Evolutionary conservation across 2,329 filamentous ascomycete species (phyloP).

Genomic region (Venturiaceae sp.): DNA sequence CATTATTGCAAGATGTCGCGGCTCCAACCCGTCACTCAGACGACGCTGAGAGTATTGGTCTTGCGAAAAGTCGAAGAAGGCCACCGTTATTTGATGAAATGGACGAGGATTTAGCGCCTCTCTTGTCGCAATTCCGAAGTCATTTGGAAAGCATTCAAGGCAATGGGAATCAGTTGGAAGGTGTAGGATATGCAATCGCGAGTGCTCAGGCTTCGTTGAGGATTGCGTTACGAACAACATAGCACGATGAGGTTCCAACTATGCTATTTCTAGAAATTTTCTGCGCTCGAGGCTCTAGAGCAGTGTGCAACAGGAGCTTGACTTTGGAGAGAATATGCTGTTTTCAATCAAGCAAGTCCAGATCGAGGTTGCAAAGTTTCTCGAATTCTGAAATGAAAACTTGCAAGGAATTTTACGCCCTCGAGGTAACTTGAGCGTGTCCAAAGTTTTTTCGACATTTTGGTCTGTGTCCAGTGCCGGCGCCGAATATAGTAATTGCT

Average conservation of each 20-base stretch:
- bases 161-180: slow-evolving; percentile 26
- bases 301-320: too few species aligned
- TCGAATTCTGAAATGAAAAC: too few species aligned
- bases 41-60: background rate
- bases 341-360: too few species aligned
- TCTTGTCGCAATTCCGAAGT: slow-evolving; percentile 26
- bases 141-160: slow-evolving; percentile 28
- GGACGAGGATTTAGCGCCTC: slow-evolving; percentile 21
- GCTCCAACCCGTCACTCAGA: background rate
- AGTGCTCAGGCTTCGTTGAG: background rate
- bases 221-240: background rate
- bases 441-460: too few species aligned
- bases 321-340: too few species aligned
- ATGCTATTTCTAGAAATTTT: background rate
- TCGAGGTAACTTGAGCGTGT: too few species aligned
- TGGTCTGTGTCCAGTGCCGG: too few species aligned
- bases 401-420: too few species aligned
- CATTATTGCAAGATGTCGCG: background rate
- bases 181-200: slow-evolving; percentile 20
- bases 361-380: too few species aligned
- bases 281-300: background rate
- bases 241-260: background rate
- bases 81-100: slow-evolving; percentile 13
- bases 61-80: background rate
- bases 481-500: background rate